Base-by-base conservation (phyloP, 805 yeast genomes). In the Metschnikowia lochheadii region DNA sequence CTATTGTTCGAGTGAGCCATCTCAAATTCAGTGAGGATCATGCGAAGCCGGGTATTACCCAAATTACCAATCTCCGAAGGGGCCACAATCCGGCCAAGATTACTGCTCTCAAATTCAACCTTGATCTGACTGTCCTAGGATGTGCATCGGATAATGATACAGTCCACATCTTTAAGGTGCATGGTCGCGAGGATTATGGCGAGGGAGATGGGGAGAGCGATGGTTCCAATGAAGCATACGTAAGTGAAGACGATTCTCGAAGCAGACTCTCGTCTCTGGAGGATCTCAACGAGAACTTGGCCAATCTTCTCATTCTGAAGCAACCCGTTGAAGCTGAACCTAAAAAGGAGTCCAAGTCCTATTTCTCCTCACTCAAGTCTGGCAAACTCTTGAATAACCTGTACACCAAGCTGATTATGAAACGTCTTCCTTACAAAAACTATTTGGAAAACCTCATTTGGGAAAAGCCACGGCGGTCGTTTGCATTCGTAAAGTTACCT, bases 401-500 rank as follows among this genome's bases (percentile, higher is more conserved):
- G 45, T 72, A 72, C 52, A 70, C 78, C 29, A 65, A 69, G 57
- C 64, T 67, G 45, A 50, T 73, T 32, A 63, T 72, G 39, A 70
- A 67, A 46, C 69, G 66, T 40, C 56, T 74, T 8, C 78, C 78
- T 3, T 73, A 73, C 51, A 67, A 66, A 49, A 65, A 70, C 45
- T 73, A 72, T 58, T 52, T 73, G 49, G 72, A 70, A 41, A 73
- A 71, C 49, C 59, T 73, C 42, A 66, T 73, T 6, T 67, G 74
- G 70, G 74, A 70, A 48, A 75, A 75, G 1, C 78, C 78, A 3
- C 58, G 65, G 38, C 54, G 78, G 37, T 71, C 76, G 5, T 74
- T 73, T 61, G 75, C 75, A 17, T 72, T 62, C 51, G 66, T 73
- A 33, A 70, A 67, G 54, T 51, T 74, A 3, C 74, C 73, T 3